These are phyloP conservation scores for Nakazawaea laoshanensis DNA, from an alignment of 805 yeast species.

Conservation along the genomic window DNA sequence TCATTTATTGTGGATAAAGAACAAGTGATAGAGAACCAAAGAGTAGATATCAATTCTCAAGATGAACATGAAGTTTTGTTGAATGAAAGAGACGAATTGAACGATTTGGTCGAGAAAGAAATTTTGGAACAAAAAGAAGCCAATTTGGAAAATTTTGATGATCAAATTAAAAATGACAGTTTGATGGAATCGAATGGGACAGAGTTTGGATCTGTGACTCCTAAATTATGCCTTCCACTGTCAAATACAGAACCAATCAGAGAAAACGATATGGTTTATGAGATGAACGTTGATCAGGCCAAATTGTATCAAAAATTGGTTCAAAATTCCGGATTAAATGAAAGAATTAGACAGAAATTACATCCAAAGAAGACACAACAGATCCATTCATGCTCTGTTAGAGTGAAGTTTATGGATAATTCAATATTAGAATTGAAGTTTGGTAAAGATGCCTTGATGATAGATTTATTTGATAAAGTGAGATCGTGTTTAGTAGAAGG, in stretches of 20 bases:
- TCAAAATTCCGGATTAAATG: slow-evolving; percentile 16
- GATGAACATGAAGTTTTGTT: slow-evolving; percentile 5
- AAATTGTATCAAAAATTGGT: slow-evolving; percentile 42
- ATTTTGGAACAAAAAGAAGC: slow-evolving; percentile 5
- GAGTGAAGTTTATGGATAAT: slow-evolving; percentile 54
- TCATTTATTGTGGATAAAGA: slow-evolving; percentile 13
- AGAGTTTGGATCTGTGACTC: slow-evolving; percentile 2
- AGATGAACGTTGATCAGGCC: slow-evolving; percentile 45
- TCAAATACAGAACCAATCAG: background rate
- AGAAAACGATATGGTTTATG: slow-evolving; percentile 30
- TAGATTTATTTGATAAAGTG: slow-evolving; percentile 2
- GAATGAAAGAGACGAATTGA: slow-evolving; percentile 4
- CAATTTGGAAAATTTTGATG: background rate
- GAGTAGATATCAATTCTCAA: background rate
- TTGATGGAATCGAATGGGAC: background rate
- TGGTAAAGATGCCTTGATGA: background rate
- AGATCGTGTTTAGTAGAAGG: slow-evolving; percentile 3
- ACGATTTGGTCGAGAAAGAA: slow-evolving; percentile 9
- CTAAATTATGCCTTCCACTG: slow-evolving; percentile 5
- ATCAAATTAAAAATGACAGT: background rate
- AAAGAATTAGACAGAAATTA: slow-evolving; percentile 6
- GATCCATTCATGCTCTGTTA: slow-evolving; percentile 27
- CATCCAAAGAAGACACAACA: slow-evolving; percentile 11
- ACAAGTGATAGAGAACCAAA: background rate
- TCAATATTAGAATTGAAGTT: slow-evolving; percentile 15